Evolutionary conservation across 1,284 basidiomycete species (phyloP).

Genomic region (Phellopilus nigrolimitatus): DNA sequence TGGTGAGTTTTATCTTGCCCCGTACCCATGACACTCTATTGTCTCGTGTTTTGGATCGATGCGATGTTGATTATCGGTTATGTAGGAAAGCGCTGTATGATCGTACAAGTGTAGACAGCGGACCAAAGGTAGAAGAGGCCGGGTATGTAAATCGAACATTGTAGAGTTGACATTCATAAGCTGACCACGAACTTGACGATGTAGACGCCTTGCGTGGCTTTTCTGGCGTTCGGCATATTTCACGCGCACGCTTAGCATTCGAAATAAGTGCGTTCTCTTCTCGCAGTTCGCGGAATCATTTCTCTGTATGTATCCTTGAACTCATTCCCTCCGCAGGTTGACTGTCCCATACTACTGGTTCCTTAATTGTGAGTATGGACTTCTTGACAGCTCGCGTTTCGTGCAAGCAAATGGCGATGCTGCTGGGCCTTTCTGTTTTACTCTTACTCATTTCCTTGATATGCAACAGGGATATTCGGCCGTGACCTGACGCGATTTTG

Average conservation of each 20-base stretch:
- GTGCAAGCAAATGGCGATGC: too few relatives aligned
- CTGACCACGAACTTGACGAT: conserved; percentile 20
- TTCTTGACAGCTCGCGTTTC: conserved; percentile 19
- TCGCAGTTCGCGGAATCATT: too few relatives aligned
- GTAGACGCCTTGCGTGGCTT: conserved; percentile 61
- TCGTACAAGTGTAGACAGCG: conserved; percentile 45
- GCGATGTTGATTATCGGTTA: not conserved
- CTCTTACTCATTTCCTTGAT: conserved; percentile 22
- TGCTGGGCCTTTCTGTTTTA: too few relatives aligned
- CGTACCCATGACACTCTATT: too few relatives aligned
- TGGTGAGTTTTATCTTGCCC: conserved; percentile 45
- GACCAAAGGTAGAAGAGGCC: conserved; percentile 58
- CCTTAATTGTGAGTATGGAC: conserved; percentile 45
- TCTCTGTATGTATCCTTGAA: conserved; percentile 3
- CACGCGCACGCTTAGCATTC: conserved; percentile 68
- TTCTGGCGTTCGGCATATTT: conserved; percentile 80
- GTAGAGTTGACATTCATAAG: not conserved
- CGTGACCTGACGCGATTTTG: conserved; percentile 76
- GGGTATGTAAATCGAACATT: conserved; percentile 33
- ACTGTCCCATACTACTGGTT: conserved; percentile 72
- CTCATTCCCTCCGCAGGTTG: conserved; percentile 55
- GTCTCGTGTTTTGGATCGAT: conserved; percentile 5
- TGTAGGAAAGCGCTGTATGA: conserved; percentile 77
- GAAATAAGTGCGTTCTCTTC: conserved; percentile 61
- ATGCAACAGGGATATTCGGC: conserved; percentile 70